A percentile compares a stretch with the other conserved stretches of the same genome.
Conservation (phyloP, 176 grass and related monocot species). For the Tillandsia leiboldiana region DNA sequence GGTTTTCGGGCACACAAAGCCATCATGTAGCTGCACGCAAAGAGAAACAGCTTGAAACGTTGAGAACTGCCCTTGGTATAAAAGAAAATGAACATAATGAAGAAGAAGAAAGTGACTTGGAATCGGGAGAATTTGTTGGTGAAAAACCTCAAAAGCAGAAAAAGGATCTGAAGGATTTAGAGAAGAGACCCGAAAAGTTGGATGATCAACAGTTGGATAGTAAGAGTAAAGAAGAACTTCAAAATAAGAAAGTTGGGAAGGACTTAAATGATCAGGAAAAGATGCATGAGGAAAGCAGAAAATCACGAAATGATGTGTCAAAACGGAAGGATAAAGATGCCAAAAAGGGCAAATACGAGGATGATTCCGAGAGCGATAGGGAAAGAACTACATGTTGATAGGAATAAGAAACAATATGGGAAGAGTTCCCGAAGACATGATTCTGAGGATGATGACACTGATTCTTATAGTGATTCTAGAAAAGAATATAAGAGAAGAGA, state of each 20-base stretch:
- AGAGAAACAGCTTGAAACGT: constrained; percentile 78
- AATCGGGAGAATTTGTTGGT: constrained; percentile 82
- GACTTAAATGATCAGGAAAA: constrained; percentile 32
- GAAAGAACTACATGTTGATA: neutral
- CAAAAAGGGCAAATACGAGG: constrained; percentile 28
- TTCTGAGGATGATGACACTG: constrained; percentile 30
- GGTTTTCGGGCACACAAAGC: constrained; percentile 64
- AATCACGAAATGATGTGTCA: neutral
- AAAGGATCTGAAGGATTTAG: constrained; percentile 2
- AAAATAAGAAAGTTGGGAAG: constrained; percentile 10
- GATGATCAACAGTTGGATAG: neutral
- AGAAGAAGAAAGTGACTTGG: constrained; percentile 63
- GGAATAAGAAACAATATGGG: constrained; percentile 1
- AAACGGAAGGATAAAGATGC: constrained; percentile 15
- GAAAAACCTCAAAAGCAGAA: constrained; percentile 39
- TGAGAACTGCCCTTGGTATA: constrained; percentile 65
- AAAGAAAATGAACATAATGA: constrained; percentile 29
- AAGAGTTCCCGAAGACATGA: constrained; percentile 14
- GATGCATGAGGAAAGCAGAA: constrained; percentile 17
- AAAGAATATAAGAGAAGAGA: neutral
- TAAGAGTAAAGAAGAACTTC: constrained; percentile 6
- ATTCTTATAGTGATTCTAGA: constrained; percentile 16
- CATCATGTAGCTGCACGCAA: constrained; percentile 82
- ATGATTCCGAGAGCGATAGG: constrained; percentile 26
- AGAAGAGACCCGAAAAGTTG: constrained; percentile 2